A percentile compares a stretch with the other conserved stretches of the same genome.
Evolutionary conservation across 202 grass and related monocot genomes (phyloP).

Genomic region (Panicum hallii): DNA sequence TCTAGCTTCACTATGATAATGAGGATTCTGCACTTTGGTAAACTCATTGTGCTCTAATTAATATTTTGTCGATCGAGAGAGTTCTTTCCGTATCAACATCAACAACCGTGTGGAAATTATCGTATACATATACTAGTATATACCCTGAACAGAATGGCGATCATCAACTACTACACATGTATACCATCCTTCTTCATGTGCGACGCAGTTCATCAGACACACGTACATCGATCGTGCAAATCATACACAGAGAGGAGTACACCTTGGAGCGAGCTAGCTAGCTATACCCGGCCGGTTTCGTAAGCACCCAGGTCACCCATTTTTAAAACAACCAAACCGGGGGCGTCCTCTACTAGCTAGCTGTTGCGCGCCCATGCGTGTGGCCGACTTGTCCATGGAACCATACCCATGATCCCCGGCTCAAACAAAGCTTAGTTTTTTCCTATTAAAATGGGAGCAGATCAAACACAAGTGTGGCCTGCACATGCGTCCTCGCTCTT

Average conservation of each 20-base stretch:
- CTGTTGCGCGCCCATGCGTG: background rate
- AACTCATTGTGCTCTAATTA: background rate
- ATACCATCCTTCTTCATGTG: background rate
- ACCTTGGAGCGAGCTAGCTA: background rate
- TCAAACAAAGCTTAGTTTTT: background rate
- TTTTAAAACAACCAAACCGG: background rate
- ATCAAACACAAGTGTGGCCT: background rate
- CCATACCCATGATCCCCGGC: background rate
- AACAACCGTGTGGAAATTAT: background rate
- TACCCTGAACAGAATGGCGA: too few species aligned
- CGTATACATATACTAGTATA: background rate
- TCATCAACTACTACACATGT: background rate
- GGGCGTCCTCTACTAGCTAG: background rate
- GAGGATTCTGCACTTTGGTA: background rate
- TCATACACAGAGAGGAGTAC: background rate
- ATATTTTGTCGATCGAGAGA: background rate
- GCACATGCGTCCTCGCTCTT: slow-evolving; percentile 1
- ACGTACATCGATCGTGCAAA: background rate
- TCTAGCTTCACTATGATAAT: background rate
- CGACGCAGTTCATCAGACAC: background rate
- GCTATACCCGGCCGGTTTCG: background rate
- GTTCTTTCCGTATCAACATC: background rate
- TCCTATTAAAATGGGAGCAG: background rate
- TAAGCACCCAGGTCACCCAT: slow-evolving; percentile 12
- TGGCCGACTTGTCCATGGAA: background rate